Evolutionary conservation across 495 filamentous ascomycete species (phyloP), one percentile per base, ranked within the genome.

Genomic region (Rhypophila decipiens): DNA sequence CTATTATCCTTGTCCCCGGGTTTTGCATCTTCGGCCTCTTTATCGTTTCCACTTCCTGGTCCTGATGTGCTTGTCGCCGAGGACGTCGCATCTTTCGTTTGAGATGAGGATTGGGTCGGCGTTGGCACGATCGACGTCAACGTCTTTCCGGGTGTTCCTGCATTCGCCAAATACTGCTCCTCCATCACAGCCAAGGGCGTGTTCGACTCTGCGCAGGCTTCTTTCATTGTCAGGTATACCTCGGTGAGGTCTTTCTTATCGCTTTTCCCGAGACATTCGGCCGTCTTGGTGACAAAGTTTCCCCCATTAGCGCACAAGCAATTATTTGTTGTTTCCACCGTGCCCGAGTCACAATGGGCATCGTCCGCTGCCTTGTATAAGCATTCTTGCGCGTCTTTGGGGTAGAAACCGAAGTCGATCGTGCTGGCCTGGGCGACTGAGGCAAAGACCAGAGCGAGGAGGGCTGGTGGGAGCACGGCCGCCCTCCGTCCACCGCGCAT

Each of bases 371-470:
- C 55, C 23, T 60, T 18, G 53, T 53, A 57, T 18, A 74, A 49
- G 39, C 72, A 75, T 34, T 54, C 24, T 31, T 68, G 70, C 2
- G 72, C 60, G 31, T 42, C 47, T 39, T 51, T 9, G 1, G 72
- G 72, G 51, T 74, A 75, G 34, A 68, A 49, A 20, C 54, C 54
- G 56, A 74, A 75, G 55, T 73, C 61, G 54, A 65, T 60, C n/a
- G 43, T 43, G 12, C 50, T 56, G 11, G 52, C 54, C 33, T 42
- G 47, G 9, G 51, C 31, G n/a, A 51, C 36, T 5, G 63, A 53
- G 27, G 53, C 56, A 17, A 70, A 45, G 27, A 68, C 29, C 33
- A 74, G 53, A 48, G 53, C 45, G 29, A 67, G 21, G 15, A 65
- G 52, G 5, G 57, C 42, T 15, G 47, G 15, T 29, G 57, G 54